phyloP scores from a whole-genome alignment of 768 basidiomycete species.

The Serpula lacrymans region DNA sequence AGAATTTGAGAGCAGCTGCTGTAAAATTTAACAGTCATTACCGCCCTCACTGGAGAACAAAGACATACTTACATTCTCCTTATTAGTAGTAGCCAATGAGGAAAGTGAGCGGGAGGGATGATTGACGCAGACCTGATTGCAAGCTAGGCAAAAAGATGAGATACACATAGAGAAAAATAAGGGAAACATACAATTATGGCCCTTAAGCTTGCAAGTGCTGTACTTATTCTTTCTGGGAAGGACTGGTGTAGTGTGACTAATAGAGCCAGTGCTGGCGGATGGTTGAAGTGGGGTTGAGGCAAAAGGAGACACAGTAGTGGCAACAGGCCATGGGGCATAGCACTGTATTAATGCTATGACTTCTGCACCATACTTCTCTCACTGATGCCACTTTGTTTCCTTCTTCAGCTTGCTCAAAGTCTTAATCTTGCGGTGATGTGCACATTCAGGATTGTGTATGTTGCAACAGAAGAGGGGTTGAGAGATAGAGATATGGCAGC shows the following conservation, averaged over 20 bases:
- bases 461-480: constrained; percentile 20
- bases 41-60: too few species aligned
- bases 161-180: background rate
- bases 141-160: background rate
- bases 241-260: too few species aligned
- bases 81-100: too few species aligned
- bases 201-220: constrained; percentile 4
- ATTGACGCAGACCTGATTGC: background rate
- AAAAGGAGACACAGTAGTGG: background rate
- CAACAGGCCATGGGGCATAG: background rate
- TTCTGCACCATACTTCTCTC: background rate
- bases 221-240: constrained; percentile 1
- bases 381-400: constrained; percentile 18
- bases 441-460: constrained; percentile 20
- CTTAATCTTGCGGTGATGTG: constrained; percentile 17
- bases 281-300: background rate
- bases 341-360: background rate
- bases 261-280: background rate
- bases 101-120: constrained; percentile 2
- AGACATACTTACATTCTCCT: too few species aligned
- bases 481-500: constrained; percentile 11
- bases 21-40: too few species aligned
- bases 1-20: too few species aligned
- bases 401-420: constrained; percentile 8
- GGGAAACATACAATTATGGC: constrained; percentile 5